Evolutionary conservation across 2,329 filamentous ascomycete genomes (phyloP).

Genomic region (Phaeosphaeriaceae sp.): DNA sequence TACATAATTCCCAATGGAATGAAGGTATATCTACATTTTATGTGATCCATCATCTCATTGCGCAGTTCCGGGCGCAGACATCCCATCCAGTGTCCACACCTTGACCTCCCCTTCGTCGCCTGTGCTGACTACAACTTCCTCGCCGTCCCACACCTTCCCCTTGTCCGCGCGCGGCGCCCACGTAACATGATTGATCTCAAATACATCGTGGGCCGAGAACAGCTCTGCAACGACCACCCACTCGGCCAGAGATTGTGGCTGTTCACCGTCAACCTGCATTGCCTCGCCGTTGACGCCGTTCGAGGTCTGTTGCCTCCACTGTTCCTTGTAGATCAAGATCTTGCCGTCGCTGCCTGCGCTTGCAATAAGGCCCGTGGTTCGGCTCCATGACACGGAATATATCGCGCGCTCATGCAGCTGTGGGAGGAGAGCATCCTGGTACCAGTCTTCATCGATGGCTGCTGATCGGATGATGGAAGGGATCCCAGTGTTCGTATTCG

Average conservation of each 20-base stretch:
- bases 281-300: constrained; percentile 34
- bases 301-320: constrained; percentile 21
- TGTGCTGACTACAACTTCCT: constrained; percentile 89
- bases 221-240: constrained; percentile 78
- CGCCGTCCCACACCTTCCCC: constrained; percentile 64
- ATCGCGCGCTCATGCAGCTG: constrained; percentile 78
- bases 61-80: not conserved
- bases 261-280: constrained; percentile 20
- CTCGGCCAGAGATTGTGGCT: constrained; percentile 51
- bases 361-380: constrained; percentile 76
- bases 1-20: not conserved
- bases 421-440: constrained; percentile 77
- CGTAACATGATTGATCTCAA: constrained; percentile 89
- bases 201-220: constrained; percentile 83
- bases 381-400: constrained; percentile 87
- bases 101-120: constrained; percentile 90
- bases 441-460: constrained; percentile 81
- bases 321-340: constrained; percentile 31
- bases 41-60: not conserved
- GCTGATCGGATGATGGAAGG: constrained; percentile 87
- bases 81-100: constrained; percentile 69
- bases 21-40: not conserved
- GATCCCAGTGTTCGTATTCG: constrained; percentile 67
- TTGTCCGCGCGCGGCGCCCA: constrained; percentile 84
- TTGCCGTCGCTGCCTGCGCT: constrained; percentile 79